Evolutionary conservation across 768 basidiomycete genomes (phyloP), one percentile per base, ranked within the genome.

Genomic region (Inosperma sp.): DNA sequence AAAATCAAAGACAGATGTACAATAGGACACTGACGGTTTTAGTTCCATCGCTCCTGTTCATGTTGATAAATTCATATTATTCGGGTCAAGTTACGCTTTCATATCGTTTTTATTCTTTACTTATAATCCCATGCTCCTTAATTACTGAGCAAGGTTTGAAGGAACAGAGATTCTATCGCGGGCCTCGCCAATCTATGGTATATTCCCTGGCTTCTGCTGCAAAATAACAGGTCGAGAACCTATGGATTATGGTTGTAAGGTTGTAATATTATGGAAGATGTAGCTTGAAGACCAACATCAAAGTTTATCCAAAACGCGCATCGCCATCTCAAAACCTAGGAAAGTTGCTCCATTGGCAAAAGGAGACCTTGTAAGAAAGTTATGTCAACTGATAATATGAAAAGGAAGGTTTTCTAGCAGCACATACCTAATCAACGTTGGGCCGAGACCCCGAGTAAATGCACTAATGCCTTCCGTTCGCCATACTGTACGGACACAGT

Each of bases 301-400:
- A 36, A 64, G 34, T 37, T 68, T 70, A 60, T 81, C 81, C 53
- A 89, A 69, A 35, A 81, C 55, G 39, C 93, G 79, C 69, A 82
- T 92, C 36, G 90, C 91, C 71, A 97, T 76, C 74, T 98, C 95
- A 61, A 93, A 97, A 1, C 91, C 93, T 50, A 95, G 80, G 78
- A 97, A 98, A 0, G 95, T 98, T 1, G 92, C 92, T 16, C 93
- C 95, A 59, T 97, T 98, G 9, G 94, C 94, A 61, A 96, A 95
- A 1, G 93, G 94, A 2, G 91, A 93, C 60, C 91, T 93, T 47
- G 14, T 36, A 51, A 54, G 37, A 19, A n/a, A 9, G 26, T 43
- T 21, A 25, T 17, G 10, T 9, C n/a, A 13, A 23, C 10, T 4
- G 25, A 41, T 49, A 27, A 52, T 14, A 19, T 41, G 21, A 42